Evolutionary conservation across 805 yeast species (phyloP).

Genomic region (Cyberlindnera sargentensis): DNA sequence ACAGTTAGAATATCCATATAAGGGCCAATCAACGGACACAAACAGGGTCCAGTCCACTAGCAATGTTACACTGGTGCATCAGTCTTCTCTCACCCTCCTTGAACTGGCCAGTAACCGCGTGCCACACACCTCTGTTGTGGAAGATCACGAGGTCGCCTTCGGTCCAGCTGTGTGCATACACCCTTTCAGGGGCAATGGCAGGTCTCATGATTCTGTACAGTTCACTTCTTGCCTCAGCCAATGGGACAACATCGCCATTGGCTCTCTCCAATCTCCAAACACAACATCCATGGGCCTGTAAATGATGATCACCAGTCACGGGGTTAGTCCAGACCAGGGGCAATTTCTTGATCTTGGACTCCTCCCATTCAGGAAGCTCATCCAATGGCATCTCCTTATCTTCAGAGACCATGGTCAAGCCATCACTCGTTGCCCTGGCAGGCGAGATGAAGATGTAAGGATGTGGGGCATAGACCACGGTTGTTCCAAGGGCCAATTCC

Average conservation of each 20-base stretch:
- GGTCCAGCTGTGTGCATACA: constrained; percentile 78
- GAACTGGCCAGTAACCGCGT: constrained; percentile 87
- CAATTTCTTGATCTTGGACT: constrained; percentile 61
- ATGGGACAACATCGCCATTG: constrained; percentile 51
- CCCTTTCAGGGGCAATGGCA: constrained; percentile 64
- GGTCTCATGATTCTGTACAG: constrained; percentile 79
- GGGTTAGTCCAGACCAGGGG: constrained; percentile 95
- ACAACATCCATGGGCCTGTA: constrained; percentile 88
- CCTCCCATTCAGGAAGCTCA: constrained; percentile 80
- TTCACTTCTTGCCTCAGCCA: constrained; percentile 67
- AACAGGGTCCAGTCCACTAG: constrained; percentile 67
- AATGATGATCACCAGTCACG: constrained; percentile 71
- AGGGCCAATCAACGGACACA: constrained; percentile 13
- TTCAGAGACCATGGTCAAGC: constrained; percentile 79
- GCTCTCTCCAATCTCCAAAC: constrained; percentile 51
- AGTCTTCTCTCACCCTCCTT: constrained; percentile 69
- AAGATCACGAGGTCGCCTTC: constrained; percentile 83
- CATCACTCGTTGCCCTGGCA: constrained; percentile 79
- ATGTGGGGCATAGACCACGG: constrained; percentile 86
- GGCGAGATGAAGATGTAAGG: constrained; percentile 82
- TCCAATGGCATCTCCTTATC: constrained; percentile 62
- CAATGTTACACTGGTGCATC: constrained; percentile 93
- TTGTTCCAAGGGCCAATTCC: constrained; percentile 66
- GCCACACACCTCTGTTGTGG: constrained; percentile 88
- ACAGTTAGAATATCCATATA: too few species aligned